phyloP scores from a whole-genome alignment of 2,329 filamentous ascomycete genomes.

The Aspergillus vadensis region DNA sequence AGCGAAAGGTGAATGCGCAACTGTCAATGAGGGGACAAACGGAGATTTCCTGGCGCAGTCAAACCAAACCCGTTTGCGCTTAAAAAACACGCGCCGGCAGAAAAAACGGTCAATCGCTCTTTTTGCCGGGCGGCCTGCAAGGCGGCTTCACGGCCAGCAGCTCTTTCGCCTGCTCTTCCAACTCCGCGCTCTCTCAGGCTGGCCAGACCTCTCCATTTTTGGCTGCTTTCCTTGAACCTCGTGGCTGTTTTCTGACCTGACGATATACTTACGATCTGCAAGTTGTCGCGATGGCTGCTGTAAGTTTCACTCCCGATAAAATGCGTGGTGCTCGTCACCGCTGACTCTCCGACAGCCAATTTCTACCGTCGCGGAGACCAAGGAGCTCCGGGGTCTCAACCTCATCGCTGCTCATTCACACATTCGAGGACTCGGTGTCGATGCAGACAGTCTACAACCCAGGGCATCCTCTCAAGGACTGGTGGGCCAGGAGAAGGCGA shows the following conservation, averaged over 20 bases:
- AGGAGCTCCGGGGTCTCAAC: constrained; percentile 93
- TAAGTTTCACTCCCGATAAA: constrained; percentile 23
- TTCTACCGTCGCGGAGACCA: constrained; percentile 87
- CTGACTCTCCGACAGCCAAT: constrained; percentile 53
- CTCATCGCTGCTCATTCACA: constrained; percentile 98
- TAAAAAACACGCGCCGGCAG: background rate
- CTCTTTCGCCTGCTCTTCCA: constrained; percentile 14
- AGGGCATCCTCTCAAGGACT: constrained; percentile 84
- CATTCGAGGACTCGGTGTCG: constrained; percentile 92
- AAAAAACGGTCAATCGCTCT: background rate
- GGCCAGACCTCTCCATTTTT: constrained; percentile 17
- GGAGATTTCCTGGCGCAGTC: background rate
- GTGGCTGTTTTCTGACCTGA: constrained; percentile 6
- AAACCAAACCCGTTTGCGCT: background rate
- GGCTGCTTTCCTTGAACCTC: constrained; percentile 8
- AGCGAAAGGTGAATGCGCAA: background rate
- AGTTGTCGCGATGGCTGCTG: constrained; percentile 39
- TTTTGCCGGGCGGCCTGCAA: constrained; percentile 34
- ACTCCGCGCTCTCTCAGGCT: constrained; percentile 12
- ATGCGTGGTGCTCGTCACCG: constrained; percentile 9
- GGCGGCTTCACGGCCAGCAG: constrained; percentile 13
- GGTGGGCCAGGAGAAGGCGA: constrained; percentile 93
- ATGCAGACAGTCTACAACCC: constrained; percentile 86
- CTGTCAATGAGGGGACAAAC: background rate
- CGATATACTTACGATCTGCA: constrained; percentile 12